Evolutionary conservation across 441 rosid genomes (phyloP), one percentile per base, ranked within the genome.

Genomic region (Melastoma candidum): DNA sequence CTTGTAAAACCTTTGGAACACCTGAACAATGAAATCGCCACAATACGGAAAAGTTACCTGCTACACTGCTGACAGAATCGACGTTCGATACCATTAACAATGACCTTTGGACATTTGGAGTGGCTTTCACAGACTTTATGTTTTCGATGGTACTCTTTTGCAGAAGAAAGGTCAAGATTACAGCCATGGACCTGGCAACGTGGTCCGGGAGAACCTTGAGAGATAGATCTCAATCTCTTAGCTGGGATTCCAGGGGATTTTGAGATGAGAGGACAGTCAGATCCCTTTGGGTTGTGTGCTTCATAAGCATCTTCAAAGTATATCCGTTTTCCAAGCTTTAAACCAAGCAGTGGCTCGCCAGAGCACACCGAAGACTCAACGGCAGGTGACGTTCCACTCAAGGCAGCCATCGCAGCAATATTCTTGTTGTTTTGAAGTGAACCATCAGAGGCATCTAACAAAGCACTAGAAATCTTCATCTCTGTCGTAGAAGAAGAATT

Each of bases 11-110:
- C 25, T 48, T 44, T 13, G 60, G 25, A 4, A 45, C 44, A 52
- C 22, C 27, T 17, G 1, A 17, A 11, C 13, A 3, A 17, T 11
- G 11, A 26, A 12, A 12, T 7, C 7, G 22, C 14, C 24, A 17
- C 51, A 13, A 48, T 14, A 24, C 11, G 51, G 12, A 48, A 29
- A 14, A 72, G 49, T 68, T 69, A 85, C 98, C 98, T 88, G 96
- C 98, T 93, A 50, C 98, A 93, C 76, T 93, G 98, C 71, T 93
- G 98, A 77, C 97, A 93, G 80, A 93, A 93, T 39, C 99, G 87
- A 76, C 89, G 99, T 68, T 95, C 84, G 60, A 84, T 66, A 8
- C 99, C 96, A 65, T 86, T 85, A 2, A 90, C 82, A 7, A 84
- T 68, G 36, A 88, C 99, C 1, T 95, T 82, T 2, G 99, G 76